Conservation (phyloP, 768 basidiomycete genomes). For the Porphyrellus cyaneotinctus region DNA sequence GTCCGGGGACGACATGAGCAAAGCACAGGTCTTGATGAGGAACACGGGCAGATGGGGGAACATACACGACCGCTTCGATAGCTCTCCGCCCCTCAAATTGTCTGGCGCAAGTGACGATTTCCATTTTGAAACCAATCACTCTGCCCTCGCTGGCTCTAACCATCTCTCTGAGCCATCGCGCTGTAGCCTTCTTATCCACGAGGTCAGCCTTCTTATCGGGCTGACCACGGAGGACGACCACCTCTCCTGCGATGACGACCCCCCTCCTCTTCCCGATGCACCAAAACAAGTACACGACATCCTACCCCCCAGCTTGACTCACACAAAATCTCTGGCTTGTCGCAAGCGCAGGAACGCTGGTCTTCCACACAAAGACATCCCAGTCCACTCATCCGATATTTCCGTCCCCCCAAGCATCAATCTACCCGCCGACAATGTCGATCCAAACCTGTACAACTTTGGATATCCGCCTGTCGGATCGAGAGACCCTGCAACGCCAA, state of each 20-base stretch:
- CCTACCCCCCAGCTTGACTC: slow-evolving; percentile 16
- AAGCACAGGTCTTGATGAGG: slow-evolving; percentile 14
- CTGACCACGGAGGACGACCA: slow-evolving; percentile 20
- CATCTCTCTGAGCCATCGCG: slow-evolving; percentile 14
- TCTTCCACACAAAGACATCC: background rate
- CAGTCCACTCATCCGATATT: background rate
- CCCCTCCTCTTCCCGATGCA: background rate
- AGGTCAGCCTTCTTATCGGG: slow-evolving; percentile 32
- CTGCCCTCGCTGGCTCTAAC: background rate
- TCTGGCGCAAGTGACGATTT: slow-evolving; percentile 8
- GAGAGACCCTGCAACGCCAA: background rate
- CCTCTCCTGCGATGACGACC: background rate
- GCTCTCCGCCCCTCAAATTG: slow-evolving; percentile 1
- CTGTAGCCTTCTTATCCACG: slow-evolving; percentile 30
- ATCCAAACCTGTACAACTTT: background rate
- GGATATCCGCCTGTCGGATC: background rate
- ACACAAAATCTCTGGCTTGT: slow-evolving; percentile 18
- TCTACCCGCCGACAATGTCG: background rate
- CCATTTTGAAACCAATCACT: slow-evolving; percentile 14
- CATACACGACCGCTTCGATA: slow-evolving; percentile 8
- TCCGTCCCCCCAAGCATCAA: background rate
- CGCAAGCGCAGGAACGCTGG: slow-evolving; percentile 6
- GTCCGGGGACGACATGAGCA: slow-evolving; percentile 14
- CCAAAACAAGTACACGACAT: slow-evolving; percentile 8
- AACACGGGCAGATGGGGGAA: slow-evolving; percentile 10